A percentile compares a stretch with the other conserved stretches of the same genome.
Evolutionary conservation across 257 asterid species (phyloP).

Genomic region (Nicotiana noctiflora): DNA sequence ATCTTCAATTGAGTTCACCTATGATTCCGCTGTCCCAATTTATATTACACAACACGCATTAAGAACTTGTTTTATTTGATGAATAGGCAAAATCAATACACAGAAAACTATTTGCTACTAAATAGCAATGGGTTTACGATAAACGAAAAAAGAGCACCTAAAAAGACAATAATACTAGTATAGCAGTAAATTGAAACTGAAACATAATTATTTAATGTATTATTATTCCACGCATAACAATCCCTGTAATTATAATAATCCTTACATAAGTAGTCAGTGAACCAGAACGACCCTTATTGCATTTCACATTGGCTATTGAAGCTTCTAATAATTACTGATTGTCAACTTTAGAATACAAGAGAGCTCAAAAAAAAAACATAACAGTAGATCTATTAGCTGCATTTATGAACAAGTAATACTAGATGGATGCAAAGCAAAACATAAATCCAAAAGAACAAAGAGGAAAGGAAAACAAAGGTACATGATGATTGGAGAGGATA

Average conservation of each 20-base stretch:
- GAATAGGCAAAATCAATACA: background rate
- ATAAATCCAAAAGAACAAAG: background rate
- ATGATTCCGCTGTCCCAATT: background rate
- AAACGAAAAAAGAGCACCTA: background rate
- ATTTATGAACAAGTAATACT: background rate
- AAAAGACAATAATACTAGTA: background rate
- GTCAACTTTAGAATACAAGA: background rate
- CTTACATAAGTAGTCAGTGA: background rate
- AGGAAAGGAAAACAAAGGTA: background rate
- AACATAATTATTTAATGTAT: background rate
- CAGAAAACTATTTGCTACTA: background rate
- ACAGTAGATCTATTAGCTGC: background rate
- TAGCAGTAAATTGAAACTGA: background rate
- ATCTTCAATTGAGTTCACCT: background rate
- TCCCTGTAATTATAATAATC: background rate
- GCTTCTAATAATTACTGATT: background rate
- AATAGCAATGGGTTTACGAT: background rate
- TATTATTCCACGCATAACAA: background rate
- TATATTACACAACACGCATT: background rate
- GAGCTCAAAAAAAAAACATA: background rate
- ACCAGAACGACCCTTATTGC: background rate
- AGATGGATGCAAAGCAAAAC: background rate
- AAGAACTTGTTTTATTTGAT: background rate
- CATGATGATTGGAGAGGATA: constrained; percentile 54
- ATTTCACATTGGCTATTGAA: background rate